Percentiles rank a stretch among this genome's conserved stretches.
Conservation (phyloP, 2,329 filamentous ascomycete genomes). For the Colletotrichum cuscutae region DNA sequence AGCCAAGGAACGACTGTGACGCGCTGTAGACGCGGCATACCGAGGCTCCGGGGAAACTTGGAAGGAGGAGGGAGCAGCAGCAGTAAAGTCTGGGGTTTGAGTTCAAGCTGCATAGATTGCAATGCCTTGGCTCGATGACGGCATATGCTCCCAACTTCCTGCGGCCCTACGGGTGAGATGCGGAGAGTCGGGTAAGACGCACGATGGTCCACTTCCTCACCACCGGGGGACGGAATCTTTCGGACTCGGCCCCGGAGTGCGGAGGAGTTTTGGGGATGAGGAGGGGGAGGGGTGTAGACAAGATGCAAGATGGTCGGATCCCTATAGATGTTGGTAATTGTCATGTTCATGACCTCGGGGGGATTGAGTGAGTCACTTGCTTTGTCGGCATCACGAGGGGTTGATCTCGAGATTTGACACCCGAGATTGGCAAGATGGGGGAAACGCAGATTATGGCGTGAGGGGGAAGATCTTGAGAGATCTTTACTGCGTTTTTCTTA, state of each 20-base stretch:
- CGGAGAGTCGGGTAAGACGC: not conserved
- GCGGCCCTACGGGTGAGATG: not conserved
- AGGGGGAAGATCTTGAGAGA: not conserved
- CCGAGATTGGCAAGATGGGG: not conserved
- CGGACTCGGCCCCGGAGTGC: conserved; percentile 3
- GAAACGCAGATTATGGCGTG: conserved; percentile 20
- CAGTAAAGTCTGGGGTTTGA: not conserved
- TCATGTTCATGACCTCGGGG: not conserved
- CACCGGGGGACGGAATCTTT: conserved; percentile 19
- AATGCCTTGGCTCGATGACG: not conserved
- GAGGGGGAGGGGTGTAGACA: not conserved
- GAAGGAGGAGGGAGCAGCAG: not conserved
- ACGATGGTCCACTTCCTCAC: not conserved
- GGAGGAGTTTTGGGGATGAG: not conserved
- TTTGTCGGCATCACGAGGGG: not conserved
- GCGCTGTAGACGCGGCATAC: not conserved
- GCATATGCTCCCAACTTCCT: not conserved
- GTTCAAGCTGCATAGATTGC: not conserved
- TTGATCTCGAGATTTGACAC: not conserved
- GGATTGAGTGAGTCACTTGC: not conserved
- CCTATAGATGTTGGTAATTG: not conserved
- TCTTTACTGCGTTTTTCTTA: not conserved
- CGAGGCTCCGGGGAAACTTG: not conserved
- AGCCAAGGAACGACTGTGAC: not conserved
- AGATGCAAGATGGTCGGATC: not conserved